Evolutionary conservation across 108 stramenopile genomes (phyloP).

Genomic region (Nitzschia sp.): DNA sequence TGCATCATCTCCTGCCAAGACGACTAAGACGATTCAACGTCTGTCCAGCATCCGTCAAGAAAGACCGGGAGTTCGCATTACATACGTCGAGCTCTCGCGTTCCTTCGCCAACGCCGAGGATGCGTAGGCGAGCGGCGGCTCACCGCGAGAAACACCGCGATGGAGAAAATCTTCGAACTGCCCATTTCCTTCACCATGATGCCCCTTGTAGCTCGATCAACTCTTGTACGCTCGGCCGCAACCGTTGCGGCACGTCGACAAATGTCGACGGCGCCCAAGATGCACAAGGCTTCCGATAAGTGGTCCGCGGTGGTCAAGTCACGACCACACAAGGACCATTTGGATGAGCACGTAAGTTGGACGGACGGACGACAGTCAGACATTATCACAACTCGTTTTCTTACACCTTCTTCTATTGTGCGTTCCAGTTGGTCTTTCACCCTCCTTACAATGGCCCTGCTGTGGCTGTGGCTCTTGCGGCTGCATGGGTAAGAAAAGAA

Average conservation of each 20-base stretch:
- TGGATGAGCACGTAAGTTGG: conserved; percentile 33
- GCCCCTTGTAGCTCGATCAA: conserved; percentile 29
- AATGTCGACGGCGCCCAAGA: conserved; percentile 63
- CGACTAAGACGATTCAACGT: neutral
- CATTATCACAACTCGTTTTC: neutral
- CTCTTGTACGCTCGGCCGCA: conserved; percentile 26
- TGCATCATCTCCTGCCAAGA: too few species aligned
- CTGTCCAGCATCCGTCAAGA: too few species aligned
- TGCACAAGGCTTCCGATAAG: conserved; percentile 80
- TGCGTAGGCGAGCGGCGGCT: too few species aligned
- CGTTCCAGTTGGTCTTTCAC: conserved; percentile 37
- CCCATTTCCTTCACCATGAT: conserved; percentile 20
- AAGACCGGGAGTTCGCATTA: too few species aligned
- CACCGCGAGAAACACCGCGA: too few species aligned
- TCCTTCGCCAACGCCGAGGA: too few species aligned
- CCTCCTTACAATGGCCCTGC: conserved; percentile 47
- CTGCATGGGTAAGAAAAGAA: conserved; percentile 11
- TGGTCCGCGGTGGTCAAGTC: conserved; percentile 61
- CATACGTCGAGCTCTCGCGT: too few species aligned
- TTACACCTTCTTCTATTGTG: conserved; percentile 10
- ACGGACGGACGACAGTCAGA: conserved; percentile 1
- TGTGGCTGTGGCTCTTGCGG: conserved; percentile 25
- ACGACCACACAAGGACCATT: conserved; percentile 62
- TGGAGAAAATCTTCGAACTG: neutral
- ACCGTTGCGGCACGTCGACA: conserved; percentile 32